These are phyloP conservation scores for Adansonia gregorii DNA, from an alignment of 441 rosid genomes.

Conservation along the genomic window DNA sequence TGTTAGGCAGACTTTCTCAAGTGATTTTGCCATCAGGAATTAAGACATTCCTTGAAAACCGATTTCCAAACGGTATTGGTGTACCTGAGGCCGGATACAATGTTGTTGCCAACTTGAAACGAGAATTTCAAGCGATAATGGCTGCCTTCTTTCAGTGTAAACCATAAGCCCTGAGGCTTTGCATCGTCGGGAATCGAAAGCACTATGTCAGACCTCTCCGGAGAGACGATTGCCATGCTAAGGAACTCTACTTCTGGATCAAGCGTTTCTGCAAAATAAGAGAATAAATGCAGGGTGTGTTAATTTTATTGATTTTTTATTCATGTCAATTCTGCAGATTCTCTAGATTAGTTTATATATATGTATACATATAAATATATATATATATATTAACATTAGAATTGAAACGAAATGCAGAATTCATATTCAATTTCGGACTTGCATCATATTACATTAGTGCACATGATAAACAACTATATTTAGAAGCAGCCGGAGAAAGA, in stretches of 20 bases:
- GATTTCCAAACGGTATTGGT: conserved; percentile 80
- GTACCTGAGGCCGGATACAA: conserved; percentile 85
- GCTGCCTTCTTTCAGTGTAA: conserved; percentile 88
- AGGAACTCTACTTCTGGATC: conserved; percentile 55
- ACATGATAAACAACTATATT: no score
- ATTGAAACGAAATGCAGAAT: no score
- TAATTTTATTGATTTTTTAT: neutral
- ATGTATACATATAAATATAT: no score
- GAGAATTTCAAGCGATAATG: conserved; percentile 70
- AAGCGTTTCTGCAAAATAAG: conserved; percentile 39
- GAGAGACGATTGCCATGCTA: conserved; percentile 48
- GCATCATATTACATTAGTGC: no score
- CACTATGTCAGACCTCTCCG: conserved; percentile 46
- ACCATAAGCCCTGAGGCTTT: conserved; percentile 77
- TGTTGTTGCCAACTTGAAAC: conserved; percentile 74
- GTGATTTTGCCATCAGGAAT: neutral
- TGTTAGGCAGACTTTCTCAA: neutral
- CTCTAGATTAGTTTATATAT: no score
- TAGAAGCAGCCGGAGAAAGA: neutral
- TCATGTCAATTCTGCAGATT: neutral
- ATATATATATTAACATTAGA: no score
- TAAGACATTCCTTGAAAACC: conserved; percentile 56
- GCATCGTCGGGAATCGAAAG: conserved; percentile 61
- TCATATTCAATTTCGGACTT: no score
- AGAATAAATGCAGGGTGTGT: neutral